Percentiles rank a stretch among this genome's conserved stretches.
phyloP scores from a whole-genome alignment of 1,284 basidiomycete genomes.

The Neolentinus lepideus region DNA sequence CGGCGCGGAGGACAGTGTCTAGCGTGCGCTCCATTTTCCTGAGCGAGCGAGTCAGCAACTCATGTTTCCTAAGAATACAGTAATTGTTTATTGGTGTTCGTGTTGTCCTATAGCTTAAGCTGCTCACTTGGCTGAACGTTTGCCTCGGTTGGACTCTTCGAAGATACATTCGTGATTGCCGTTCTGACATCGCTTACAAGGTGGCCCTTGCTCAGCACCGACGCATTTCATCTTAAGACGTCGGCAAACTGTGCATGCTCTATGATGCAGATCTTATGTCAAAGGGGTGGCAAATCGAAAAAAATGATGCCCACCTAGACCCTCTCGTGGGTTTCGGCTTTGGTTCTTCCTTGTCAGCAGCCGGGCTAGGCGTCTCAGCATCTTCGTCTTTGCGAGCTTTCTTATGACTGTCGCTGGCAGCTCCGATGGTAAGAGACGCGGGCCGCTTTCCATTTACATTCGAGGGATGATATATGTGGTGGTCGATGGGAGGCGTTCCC shows the following conservation, averaged over 20 bases:
- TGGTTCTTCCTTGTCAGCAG: conserved; percentile 52
- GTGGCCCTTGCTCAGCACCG: conserved; percentile 86
- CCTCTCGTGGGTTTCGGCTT: conserved; percentile 86
- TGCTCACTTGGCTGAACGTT: conserved; percentile 78
- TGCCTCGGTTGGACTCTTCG: conserved; percentile 91
- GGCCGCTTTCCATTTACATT: conserved; percentile 63
- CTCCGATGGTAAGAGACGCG: conserved; percentile 36
- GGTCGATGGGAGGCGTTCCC: conserved; percentile 62
- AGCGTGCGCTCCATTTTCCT: conserved; percentile 91
- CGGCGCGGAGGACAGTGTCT: conserved; percentile 78
- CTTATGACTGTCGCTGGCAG: conserved; percentile 37
- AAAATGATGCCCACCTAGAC: conserved; percentile 54
- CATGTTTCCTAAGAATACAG: conserved; percentile 65
- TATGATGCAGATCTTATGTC: conserved; percentile 20
- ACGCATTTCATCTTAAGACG: conserved; percentile 99
- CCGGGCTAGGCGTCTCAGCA: conserved; percentile 39
- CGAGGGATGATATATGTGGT: conserved; percentile 37
- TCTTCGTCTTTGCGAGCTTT: conserved; percentile 53
- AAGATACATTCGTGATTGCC: conserved; percentile 91
- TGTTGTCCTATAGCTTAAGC: background rate
- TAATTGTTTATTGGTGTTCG: background rate
- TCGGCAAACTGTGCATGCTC: conserved; percentile 91
- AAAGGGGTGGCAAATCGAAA: conserved; percentile 2
- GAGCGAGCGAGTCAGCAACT: conserved; percentile 81
- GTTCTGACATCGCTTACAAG: conserved; percentile 79